These are phyloP conservation scores for Coniosporium tulheliwenetii DNA, from an alignment of 2,329 filamentous ascomycete species.

Conservation along the genomic window DNA sequence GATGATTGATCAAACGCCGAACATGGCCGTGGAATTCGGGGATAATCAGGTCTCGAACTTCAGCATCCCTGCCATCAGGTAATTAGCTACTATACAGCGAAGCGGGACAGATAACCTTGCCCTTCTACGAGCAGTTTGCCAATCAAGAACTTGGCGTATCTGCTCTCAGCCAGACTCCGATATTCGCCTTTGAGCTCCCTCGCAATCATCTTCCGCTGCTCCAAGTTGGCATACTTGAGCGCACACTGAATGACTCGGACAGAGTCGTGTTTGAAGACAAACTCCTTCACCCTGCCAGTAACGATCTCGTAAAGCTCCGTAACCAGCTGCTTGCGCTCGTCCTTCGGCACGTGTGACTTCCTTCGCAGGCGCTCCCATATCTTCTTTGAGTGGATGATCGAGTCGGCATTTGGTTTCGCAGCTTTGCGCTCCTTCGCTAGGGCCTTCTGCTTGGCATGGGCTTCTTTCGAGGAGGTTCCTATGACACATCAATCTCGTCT, in stretches of 20 bases:
- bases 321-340: conserved; percentile 76
- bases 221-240: conserved; percentile 80
- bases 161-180: conserved; percentile 74
- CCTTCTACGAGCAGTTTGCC: conserved; percentile 88
- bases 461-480: conserved; percentile 66
- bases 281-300: conserved; percentile 80
- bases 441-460: conserved; percentile 84
- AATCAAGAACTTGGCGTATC: conserved; percentile 94
- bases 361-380: conserved; percentile 87
- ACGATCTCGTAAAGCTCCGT: conserved; percentile 84
- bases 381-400: conserved; percentile 81
- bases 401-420: conserved; percentile 82
- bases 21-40: conserved; percentile 93
- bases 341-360: conserved; percentile 83
- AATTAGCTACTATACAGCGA: conserved; percentile 1
- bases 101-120: conserved; percentile 11
- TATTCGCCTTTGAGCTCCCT: conserved; percentile 75
- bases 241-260: conserved; percentile 95
- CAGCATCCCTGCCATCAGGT: conserved; percentile 42
- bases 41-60: conserved; percentile 77
- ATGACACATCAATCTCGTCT: conserved; percentile 5
- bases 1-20: conserved; percentile 83
- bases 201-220: conserved; percentile 76
- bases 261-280: conserved; percentile 96
- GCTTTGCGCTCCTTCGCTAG: conserved; percentile 79